phyloP scores from a whole-genome alignment of 2,329 filamentous ascomycete species.

The Aureobasidium sp. region DNA sequence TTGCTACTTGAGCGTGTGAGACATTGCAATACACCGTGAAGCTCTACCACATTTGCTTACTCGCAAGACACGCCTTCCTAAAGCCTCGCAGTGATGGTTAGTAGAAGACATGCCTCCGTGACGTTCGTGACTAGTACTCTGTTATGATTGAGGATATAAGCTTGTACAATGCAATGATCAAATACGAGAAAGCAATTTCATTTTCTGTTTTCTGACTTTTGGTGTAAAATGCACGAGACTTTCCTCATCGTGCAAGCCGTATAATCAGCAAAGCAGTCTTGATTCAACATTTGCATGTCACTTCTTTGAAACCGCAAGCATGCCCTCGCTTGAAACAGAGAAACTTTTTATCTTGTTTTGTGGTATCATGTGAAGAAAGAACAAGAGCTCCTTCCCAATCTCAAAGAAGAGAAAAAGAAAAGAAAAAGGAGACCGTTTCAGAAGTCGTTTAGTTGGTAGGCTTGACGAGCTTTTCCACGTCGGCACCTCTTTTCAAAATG shows the following conservation, averaged over 20 bases:
- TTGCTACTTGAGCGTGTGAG: too few relatives aligned
- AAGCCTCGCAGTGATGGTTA: too few relatives aligned
- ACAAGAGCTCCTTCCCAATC: neutral
- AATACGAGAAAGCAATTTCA: neutral
- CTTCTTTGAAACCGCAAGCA: neutral
- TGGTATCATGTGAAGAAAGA: neutral
- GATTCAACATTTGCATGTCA: neutral
- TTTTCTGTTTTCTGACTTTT: neutral
- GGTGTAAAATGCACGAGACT: neutral
- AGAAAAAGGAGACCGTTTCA: too few relatives aligned
- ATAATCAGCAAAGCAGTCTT: neutral
- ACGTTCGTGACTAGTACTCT: too few relatives aligned
- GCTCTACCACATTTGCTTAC: too few relatives aligned
- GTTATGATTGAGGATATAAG: too few relatives aligned
- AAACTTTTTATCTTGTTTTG: neutral
- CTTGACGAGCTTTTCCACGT: constrained; percentile 62
- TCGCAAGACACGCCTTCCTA: too few relatives aligned
- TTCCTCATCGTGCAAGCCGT: neutral
- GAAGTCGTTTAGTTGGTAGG: constrained; percentile 17
- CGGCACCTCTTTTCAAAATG: constrained; percentile 67
- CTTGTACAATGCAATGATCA: too few relatives aligned
- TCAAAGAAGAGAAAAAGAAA: neutral
- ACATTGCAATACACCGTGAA: too few relatives aligned
- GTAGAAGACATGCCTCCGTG: too few relatives aligned
- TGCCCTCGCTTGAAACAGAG: neutral